Evolutionary conservation across 2,329 filamentous ascomycete genomes (phyloP), one percentile per base, ranked within the genome.

Genomic region (Albifimbria verrucaria): DNA sequence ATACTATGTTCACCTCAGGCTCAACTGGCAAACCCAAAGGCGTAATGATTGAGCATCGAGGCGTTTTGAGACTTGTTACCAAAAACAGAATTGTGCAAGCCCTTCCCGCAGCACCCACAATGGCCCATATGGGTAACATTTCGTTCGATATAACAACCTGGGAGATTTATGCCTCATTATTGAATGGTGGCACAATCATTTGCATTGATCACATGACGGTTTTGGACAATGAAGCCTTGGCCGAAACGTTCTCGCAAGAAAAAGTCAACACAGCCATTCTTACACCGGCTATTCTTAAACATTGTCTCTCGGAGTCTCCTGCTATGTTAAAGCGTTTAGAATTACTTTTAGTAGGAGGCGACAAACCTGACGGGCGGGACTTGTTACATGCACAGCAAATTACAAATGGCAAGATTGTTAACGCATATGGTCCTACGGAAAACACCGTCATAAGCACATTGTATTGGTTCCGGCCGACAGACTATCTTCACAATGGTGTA

Each of bases 401-500:
- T 0, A 17, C 41, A 2, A 48, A 44, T 2, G 52, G 52, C 0
- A 50, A 46, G 3, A 26, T 61, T 7, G 42, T 57, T 24, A 54
- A 62, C 11, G 47, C 41, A 0, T 62, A 60, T 23, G 58, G 59
- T 2, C 59, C 60, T 1, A 62, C 60, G 1, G 60, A 62, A 45
- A 58, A 61, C 17, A 51, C 58, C 2, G 39, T 50, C 7, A 23
- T 54, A 2, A 58, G 59, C 26, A 53, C 53, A 1, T 12, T 45
- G 3, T 58, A 56, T 26, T 32, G 32, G 12, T 11, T 54, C 3
- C 24, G 23, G 1, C 32, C 51, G 4, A 46, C 48, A 1, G 54
- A 61, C 12, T 12, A n/a, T 2, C 48, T 48, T 12, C 41, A n/a
- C 42, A 56, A 57, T 21, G 55, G 59, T 7, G 54, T 62, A 1